Base-by-base conservation (phyloP, 2,329 filamentous ascomycete genomes). In the Tolypocladium tropicale region DNA sequence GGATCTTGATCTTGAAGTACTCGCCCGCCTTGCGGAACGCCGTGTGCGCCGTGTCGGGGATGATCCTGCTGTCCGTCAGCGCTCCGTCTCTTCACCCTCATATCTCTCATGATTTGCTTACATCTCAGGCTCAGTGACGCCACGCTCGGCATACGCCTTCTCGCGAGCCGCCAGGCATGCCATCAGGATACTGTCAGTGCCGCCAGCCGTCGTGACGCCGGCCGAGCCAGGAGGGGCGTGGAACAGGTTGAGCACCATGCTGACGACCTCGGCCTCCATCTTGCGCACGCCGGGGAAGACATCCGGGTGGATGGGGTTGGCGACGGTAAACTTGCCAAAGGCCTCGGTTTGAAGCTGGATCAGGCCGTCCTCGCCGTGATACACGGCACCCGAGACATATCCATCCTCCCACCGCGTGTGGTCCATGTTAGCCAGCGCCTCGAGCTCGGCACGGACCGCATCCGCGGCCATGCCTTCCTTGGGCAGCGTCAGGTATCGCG, bases 321-420 rank as follows among this genome's bases (percentile, higher is more conserved):
- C 83, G 33, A 99, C 94, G 53, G 91, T 93, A 70, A 99, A 99
- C 72, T 89, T 88, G 61, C 89, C 88, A 78, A 93, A 97, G 0
- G 94, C 93, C 69, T 96, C 90, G 6, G 89, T 89, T 76, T 99
- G 94, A 41, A 99, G 77, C 66, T 87, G 83, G 58, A 94, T 74
- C 63, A 99, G 75, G 49, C 88, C 85, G 41, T 89, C 82, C 54
- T 94, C 94, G 61, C 94, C 94, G 68, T 97, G 93, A 69, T 99
- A 99, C 36, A 99, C 94, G 32, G 94, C 93, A 33, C 94, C 94
- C 46, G 89, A 95, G 55, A 99, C 94, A 61, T 84, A 86, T 10
- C 94, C 94, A 70, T 97, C 93, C 73, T 99, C 94, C 94, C 94
- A 99, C 61, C 88, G 83, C 2, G 92, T 96, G 73, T 97, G 94